Evolutionary conservation across 2,329 filamentous ascomycete genomes (phyloP).

Genomic region (Acrocalymma vagum): DNA sequence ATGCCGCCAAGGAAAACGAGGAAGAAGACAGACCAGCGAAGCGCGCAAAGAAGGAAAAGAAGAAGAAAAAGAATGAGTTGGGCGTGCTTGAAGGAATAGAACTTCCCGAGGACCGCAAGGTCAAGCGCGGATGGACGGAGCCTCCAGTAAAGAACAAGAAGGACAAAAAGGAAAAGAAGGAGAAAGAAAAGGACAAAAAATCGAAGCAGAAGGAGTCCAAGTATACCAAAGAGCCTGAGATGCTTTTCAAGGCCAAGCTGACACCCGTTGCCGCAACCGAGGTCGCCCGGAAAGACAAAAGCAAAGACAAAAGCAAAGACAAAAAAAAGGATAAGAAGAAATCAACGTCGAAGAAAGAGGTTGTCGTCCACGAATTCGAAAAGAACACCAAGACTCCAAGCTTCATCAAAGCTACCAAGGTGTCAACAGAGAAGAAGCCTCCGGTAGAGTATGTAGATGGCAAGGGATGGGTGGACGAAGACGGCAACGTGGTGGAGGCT

Average conservation of each 20-base stretch:
- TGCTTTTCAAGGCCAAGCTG: constrained; percentile 83
- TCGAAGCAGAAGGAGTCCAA: constrained; percentile 73
- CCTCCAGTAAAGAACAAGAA: constrained; percentile 58
- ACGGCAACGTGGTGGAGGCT: constrained; percentile 77
- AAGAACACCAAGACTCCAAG: constrained; percentile 83
- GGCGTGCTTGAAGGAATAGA: constrained; percentile 73
- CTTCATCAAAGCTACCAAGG: constrained; percentile 72
- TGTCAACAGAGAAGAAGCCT: constrained; percentile 54
- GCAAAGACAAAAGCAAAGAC: constrained; percentile 59
- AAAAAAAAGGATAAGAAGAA: constrained; percentile 70
- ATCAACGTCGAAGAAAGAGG: constrained; percentile 56
- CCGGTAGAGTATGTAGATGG: constrained; percentile 78
- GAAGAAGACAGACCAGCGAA: constrained; percentile 60
- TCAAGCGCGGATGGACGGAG: constrained; percentile 91
- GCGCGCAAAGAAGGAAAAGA: constrained; percentile 53
- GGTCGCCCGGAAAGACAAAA: constrained; percentile 50
- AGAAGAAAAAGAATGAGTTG: constrained; percentile 56
- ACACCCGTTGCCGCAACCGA: constrained; percentile 55
- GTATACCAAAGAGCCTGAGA: constrained; percentile 81
- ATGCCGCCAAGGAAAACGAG: constrained; percentile 44
- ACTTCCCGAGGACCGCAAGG: constrained; percentile 75
- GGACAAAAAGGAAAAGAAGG: constrained; percentile 58
- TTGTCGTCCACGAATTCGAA: constrained; percentile 87
- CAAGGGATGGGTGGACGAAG: constrained; percentile 85
- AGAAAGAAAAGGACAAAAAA: constrained; percentile 64